Evolutionary conservation across 1,284 basidiomycete genomes (phyloP).

Genomic region (Boletus austroedulis): DNA sequence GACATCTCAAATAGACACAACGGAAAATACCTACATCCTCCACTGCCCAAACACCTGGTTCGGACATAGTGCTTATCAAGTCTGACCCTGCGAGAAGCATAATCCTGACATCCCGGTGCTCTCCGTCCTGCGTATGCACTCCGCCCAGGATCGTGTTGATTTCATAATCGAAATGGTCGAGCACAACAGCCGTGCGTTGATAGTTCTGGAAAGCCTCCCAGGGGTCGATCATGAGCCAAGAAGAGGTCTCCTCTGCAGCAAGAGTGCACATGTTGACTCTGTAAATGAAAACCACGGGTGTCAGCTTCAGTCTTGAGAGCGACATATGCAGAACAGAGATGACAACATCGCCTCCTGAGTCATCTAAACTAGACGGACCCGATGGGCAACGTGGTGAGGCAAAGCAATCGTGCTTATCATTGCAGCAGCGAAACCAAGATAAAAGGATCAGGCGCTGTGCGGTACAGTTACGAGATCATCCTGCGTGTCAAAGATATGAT

Average conservation of each 20-base stretch:
- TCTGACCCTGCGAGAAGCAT: slow-evolving; percentile 98
- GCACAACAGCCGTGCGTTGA: slow-evolving; percentile 92
- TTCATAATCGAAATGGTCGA: slow-evolving; percentile 94
- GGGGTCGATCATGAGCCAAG: slow-evolving; percentile 91
- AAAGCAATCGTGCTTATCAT: slow-evolving; percentile 11
- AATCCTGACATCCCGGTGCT: slow-evolving; percentile 65
- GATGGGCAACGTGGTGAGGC: slow-evolving; percentile 14
- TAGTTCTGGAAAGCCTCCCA: slow-evolving; percentile 97
- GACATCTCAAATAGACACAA: slow-evolving; percentile 4
- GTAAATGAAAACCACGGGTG: slow-evolving; percentile 16
- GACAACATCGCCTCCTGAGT: slow-evolving; percentile 9
- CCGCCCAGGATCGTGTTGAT: slow-evolving; percentile 82
- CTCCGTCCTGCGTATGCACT: slow-evolving; percentile 60
- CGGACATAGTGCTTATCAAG: slow-evolving; percentile 96
- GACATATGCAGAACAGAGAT: slow-evolving; percentile 1
- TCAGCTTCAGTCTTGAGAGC: slow-evolving; percentile 18
- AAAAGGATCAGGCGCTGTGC: slow-evolving; percentile 12
- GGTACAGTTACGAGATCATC: slow-evolving; percentile 9
- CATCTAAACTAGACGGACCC: slow-evolving; percentile 5
- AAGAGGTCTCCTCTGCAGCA: slow-evolving; percentile 76
- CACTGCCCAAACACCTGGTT: slow-evolving; percentile 98
- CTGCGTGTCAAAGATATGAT: slow-evolving; percentile 12
- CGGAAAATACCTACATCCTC: slow-evolving; percentile 66
- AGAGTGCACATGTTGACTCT: slow-evolving; percentile 88
- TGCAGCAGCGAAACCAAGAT: slow-evolving; percentile 11